Evolutionary conservation across 345 rosid species (phyloP).

Genomic region (Populus tremula): DNA sequence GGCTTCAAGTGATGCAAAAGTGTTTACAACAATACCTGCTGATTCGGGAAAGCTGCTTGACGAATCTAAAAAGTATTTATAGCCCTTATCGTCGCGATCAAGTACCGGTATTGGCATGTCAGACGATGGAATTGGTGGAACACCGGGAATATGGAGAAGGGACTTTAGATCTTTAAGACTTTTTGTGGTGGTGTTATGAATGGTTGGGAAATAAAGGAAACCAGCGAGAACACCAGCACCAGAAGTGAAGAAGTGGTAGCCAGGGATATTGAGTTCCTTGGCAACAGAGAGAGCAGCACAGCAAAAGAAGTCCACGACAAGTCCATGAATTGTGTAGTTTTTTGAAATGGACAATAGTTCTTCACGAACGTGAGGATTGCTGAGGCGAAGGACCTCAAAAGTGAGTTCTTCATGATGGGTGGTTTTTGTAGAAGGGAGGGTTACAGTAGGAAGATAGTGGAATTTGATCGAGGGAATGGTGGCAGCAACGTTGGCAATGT

Average conservation of each 20-base stretch:
- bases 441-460: constrained; percentile 30
- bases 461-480: constrained; percentile 19
- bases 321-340: constrained; percentile 8
- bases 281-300: constrained; percentile 11
- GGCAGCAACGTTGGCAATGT: constrained; percentile 15
- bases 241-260: constrained; percentile 19
- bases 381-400: constrained; percentile 12
- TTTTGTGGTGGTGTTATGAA: background rate
- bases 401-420: constrained; percentile 11
- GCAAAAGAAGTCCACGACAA: constrained; percentile 32
- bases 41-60: background rate
- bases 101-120: constrained; percentile 20
- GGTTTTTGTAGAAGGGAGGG: background rate
- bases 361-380: constrained; percentile 23
- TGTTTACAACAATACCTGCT: constrained; percentile 51
- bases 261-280: constrained; percentile 20
- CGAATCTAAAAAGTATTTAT: constrained; percentile 11
- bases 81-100: constrained; percentile 20
- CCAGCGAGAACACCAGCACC: constrained; percentile 8
- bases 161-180: constrained; percentile 18
- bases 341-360: constrained; percentile 14
- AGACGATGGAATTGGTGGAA: constrained; percentile 22
- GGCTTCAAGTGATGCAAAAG: constrained; percentile 51
- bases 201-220: constrained; percentile 13
- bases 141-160: constrained; percentile 26